Conservation (phyloP, 345 rosid genomes). For the Eucalyptus regnans region DNA sequence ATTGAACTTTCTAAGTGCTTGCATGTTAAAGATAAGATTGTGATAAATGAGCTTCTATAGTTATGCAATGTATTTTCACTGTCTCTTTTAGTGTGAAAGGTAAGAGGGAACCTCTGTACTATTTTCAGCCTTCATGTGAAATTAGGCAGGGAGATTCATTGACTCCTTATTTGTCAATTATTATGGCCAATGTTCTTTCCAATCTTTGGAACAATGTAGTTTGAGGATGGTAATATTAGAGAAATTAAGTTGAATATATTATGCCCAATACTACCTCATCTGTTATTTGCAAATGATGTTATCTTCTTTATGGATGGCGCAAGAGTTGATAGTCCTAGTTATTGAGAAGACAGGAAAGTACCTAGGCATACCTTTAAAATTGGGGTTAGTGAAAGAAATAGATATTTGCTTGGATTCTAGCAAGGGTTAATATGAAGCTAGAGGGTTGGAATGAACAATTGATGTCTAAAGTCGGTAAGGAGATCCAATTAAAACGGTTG, state of each 20-base stretch:
- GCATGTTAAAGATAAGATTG: neutral
- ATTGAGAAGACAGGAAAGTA: neutral
- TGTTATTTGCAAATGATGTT: neutral
- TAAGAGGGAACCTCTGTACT: neutral
- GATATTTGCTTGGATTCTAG: neutral
- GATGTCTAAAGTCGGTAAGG: neutral
- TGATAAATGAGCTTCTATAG: neutral
- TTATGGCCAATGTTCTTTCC: neutral
- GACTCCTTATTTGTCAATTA: neutral
- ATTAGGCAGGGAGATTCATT: neutral
- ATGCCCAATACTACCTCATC: neutral
- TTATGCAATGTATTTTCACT: neutral
- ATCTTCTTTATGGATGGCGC: neutral
- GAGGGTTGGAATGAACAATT: neutral
- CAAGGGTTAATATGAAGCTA: neutral
- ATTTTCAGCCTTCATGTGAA: neutral
- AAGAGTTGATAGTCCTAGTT: neutral
- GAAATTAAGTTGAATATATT: neutral
- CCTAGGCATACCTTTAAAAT: neutral
- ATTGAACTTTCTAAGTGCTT: neutral
- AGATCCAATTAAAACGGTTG: neutral
- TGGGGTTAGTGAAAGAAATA: neutral
- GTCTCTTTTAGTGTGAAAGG: neutral
- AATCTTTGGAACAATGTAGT: neutral
- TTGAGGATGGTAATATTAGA: neutral